These are phyloP conservation scores for Candida sphagnicola DNA, from an alignment of 805 yeast genomes.

Conservation along the genomic window DNA sequence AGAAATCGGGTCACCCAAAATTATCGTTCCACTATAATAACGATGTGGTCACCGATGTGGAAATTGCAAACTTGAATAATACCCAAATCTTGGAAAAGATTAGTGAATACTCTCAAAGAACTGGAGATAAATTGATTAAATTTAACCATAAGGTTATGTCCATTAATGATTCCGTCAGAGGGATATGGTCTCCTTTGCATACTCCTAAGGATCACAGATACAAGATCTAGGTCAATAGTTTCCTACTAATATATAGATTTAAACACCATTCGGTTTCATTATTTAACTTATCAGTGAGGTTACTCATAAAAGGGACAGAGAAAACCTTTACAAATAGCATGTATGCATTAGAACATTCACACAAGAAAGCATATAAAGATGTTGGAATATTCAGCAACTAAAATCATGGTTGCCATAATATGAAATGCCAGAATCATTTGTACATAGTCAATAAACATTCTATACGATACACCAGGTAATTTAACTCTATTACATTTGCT, in stretches of 20 bases:
- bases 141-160: conserved; percentile 74
- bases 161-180: conserved; percentile 81
- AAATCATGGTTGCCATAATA: too few relatives aligned
- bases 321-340: too few relatives aligned
- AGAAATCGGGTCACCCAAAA: conserved; percentile 82
- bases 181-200: conserved; percentile 97
- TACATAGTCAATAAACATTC: background rate
- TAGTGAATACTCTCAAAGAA: conserved; percentile 57
- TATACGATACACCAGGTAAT: too few relatives aligned
- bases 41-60: conserved; percentile 43
- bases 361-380: too few relatives aligned
- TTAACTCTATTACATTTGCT: too few relatives aligned
- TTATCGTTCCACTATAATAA: conserved; percentile 35
- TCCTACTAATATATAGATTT: too few relatives aligned
- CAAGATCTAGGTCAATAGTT: conserved; percentile 30
- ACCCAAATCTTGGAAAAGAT: conserved; percentile 63
- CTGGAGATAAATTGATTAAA: conserved; percentile 65
- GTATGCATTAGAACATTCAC: too few relatives aligned
- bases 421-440: background rate
- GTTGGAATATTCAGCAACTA: too few relatives aligned
- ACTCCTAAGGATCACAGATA: conserved; percentile 43
- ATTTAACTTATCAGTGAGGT: too few relatives aligned
- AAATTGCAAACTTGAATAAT: conserved; percentile 69
- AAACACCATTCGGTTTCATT: too few relatives aligned
- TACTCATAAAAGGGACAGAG: too few relatives aligned